Base-by-base conservation (phyloP, 805 yeast genomes). In the Jamesozyma piceae region DNA sequence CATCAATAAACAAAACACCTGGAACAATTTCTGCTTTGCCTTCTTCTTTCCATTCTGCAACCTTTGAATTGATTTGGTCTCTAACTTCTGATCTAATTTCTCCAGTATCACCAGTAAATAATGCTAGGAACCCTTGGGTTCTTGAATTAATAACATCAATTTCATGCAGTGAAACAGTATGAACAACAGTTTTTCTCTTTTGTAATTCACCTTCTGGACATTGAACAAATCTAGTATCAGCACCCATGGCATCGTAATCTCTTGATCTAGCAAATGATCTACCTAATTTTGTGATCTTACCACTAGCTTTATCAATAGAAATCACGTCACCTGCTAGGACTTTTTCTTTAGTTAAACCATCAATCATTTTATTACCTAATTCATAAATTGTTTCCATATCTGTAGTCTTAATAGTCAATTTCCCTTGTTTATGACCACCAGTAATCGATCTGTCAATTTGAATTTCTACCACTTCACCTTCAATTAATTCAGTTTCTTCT, bases 191-290 rank as follows among this genome's bases (percentile, higher is more conserved):
- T 60, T 86, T 87, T 57, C 97, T 80, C 60, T 86, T 85, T 69
- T 92, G 98, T 58, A 92, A 77, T 70, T 92, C 99, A 44, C 99
- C 99, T 63, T 92, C 97, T 32, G 99, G 99, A 62, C 95, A 83
- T 66, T 92, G 97, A 45, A 92, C 95, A 63, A 92, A 92, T 65
- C 88, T 89, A 39, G 96, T 89, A 50, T 94, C 97, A 42, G 97
- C 95, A 18, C 95, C 95, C 95, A 88, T 87, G 36, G 97, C 96
- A 67, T 92, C 99, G 64, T 92, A 92, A 65, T 92, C 98, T 55
- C 98, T 77, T 5, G 97, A 94, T 54, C 97, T 78, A 5, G 97
- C 81, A 65, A 87, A 94, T 0, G 97, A 89, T 65, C 96, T 80
- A 47, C 99, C 99, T 50, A 92, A 76, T 64, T 90, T 87, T 43